These are phyloP conservation scores for Lasiodiplodia gonubiensis DNA, from an alignment of 2,329 filamentous ascomycete genomes.

Conservation along the genomic window DNA sequence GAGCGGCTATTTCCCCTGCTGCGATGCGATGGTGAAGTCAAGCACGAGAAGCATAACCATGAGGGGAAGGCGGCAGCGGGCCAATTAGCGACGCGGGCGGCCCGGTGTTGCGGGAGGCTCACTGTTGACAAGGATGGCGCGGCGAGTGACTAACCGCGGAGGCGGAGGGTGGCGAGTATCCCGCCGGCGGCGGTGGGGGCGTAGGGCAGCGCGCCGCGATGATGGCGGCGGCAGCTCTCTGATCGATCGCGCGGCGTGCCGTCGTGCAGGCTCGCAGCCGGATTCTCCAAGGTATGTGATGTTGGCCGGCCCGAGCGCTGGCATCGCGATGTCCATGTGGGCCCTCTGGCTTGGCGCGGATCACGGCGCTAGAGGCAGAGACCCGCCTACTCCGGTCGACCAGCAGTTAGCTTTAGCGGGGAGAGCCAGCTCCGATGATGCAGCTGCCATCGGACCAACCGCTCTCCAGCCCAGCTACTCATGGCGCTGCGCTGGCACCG, in stretches of 20 bases:
- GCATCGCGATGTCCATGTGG: conserved; percentile 17
- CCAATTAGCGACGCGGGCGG: conserved; percentile 13
- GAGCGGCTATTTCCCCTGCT: conserved; percentile 6
- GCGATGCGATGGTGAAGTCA: not conserved
- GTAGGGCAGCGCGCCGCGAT: not conserved
- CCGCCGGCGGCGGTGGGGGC: not conserved
- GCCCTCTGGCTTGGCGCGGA: conserved; percentile 18
- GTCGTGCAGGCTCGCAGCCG: not conserved
- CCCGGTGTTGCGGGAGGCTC: conserved; percentile 19
- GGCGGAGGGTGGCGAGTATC: conserved; percentile 20
- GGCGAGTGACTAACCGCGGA: not conserved
- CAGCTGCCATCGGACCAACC: not conserved
- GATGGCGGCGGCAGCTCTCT: not conserved
- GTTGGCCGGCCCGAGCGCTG: conserved; percentile 16
- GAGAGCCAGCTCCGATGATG: conserved; percentile 2
- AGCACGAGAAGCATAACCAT: not conserved
- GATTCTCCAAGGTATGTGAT: not conserved
- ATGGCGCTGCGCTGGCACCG: conserved; percentile 6
- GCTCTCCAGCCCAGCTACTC: not conserved
- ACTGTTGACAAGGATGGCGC: conserved; percentile 4
- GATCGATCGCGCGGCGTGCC: not conserved
- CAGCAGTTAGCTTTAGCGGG: not conserved
- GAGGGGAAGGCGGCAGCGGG: conserved; percentile 6
- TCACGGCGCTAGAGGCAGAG: conserved; percentile 6
- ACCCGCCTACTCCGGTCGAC: conserved; percentile 17